phyloP scores from a whole-genome alignment of 2,329 filamentous ascomycete species.

The Pezicula neosporulosa region DNA sequence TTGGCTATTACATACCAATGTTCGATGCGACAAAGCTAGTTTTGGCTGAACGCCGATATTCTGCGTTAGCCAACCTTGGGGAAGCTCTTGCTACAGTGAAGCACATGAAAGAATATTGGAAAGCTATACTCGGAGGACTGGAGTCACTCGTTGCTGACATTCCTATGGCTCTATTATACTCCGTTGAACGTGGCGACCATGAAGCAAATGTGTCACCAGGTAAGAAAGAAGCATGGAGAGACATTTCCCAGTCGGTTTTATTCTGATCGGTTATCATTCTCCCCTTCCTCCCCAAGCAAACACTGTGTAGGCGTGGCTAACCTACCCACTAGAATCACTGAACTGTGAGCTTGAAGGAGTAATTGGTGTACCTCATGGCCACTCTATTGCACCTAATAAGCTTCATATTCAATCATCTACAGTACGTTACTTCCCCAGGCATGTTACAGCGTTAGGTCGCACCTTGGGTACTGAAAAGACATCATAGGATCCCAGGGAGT shows the following conservation, averaged over 20 bases:
- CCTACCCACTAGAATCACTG: neutral
- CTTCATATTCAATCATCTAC: constrained; percentile 68
- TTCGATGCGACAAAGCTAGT: neutral
- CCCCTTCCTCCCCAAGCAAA: too few relatives aligned
- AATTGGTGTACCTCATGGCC: constrained; percentile 62
- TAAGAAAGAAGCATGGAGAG: neutral
- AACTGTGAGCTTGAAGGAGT: constrained; percentile 67
- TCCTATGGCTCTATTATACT: neutral
- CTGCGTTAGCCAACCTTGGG: neutral
- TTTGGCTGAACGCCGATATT: neutral
- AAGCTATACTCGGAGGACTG: neutral
- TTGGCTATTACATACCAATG: neutral
- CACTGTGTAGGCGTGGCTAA: too few relatives aligned
- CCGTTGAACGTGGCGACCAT: neutral
- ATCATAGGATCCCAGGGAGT: too few relatives aligned
- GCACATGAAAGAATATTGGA: neutral
- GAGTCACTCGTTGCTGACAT: neutral
- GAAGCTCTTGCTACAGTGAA: neutral
- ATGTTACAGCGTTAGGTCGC: too few relatives aligned
- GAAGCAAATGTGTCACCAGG: neutral
- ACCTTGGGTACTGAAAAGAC: too few relatives aligned
- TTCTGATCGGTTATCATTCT: too few relatives aligned
- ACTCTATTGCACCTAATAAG: constrained; percentile 54
- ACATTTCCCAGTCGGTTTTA: too few relatives aligned
- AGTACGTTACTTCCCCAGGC: constrained; percentile 32